Percentiles rank a stretch among this genome's conserved stretches.
Conservation (phyloP, 257 asterid species). For the Capsicum rhomboideum region DNA sequence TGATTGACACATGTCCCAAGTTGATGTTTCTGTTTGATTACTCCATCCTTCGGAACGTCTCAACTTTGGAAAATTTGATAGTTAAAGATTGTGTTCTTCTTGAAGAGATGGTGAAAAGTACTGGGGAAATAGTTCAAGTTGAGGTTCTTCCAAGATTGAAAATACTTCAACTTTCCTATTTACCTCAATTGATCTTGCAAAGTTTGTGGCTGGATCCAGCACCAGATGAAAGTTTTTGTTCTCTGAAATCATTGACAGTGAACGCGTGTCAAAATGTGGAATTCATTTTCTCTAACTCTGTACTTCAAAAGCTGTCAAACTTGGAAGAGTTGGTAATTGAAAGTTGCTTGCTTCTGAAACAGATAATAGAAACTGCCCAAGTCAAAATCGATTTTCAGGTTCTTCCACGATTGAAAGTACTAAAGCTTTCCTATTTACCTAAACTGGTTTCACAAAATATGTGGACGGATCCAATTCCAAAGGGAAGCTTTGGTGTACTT, state of each 20-base stretch:
- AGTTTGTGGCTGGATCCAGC: not conserved
- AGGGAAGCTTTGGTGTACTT: not conserved
- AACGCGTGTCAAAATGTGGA: not conserved
- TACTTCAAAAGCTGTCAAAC: slow-evolving; percentile 1
- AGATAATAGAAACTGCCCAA: not conserved
- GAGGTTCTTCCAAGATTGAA: not conserved
- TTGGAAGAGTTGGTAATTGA: slow-evolving; percentile 13
- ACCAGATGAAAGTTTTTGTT: not conserved
- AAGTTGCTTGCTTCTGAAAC: slow-evolving; percentile 7
- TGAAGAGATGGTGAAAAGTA: not conserved
- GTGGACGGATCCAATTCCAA: not conserved
- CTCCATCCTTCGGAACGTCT: not conserved
- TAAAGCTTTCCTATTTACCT: slow-evolving; percentile 1
- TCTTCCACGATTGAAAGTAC: not conserved
- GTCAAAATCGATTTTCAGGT: not conserved
- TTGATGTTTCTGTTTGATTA: not conserved
- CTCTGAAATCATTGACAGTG: slow-evolving; percentile 7
- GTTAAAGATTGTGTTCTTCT: not conserved
- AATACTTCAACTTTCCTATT: not conserved
- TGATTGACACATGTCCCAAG: not conserved
- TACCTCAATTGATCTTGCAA: not conserved
- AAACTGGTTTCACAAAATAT: not conserved
- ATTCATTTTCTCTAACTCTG: slow-evolving; percentile 3
- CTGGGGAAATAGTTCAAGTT: not conserved
- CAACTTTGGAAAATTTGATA: not conserved